These are phyloP conservation scores for Trichoderma sp. DNA, from an alignment of 2,329 filamentous ascomycete species.

Conservation along the genomic window DNA sequence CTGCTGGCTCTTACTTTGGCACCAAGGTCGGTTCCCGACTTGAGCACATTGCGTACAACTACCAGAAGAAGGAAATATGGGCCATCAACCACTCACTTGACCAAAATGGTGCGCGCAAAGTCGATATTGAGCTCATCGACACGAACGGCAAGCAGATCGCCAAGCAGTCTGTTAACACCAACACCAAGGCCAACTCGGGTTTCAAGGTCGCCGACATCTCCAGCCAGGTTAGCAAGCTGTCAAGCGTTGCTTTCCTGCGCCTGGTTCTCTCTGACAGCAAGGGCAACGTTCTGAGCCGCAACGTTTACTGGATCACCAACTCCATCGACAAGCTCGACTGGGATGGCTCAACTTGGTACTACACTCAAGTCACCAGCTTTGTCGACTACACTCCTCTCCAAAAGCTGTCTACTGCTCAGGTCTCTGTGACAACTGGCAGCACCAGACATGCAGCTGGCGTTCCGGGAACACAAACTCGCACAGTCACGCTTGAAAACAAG, in stretches of 20 bases:
- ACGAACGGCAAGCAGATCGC: conserved; percentile 46
- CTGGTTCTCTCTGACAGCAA: conserved; percentile 45
- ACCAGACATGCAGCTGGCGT: conserved; percentile 10
- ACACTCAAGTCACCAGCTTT: conserved; percentile 57
- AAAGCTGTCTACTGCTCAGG: conserved; percentile 38
- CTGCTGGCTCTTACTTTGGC: conserved; percentile 61
- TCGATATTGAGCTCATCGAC: conserved; percentile 53
- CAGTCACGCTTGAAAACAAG: conserved; percentile 52
- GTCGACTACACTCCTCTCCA: conserved; percentile 50
- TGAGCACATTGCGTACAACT: conserved; percentile 60
- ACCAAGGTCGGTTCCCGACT: conserved; percentile 51
- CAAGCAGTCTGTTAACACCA: conserved; percentile 32
- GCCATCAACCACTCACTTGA: conserved; percentile 56
- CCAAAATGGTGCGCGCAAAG: conserved; percentile 39
- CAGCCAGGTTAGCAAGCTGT: conserved; percentile 32
- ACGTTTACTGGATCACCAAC: conserved; percentile 60
- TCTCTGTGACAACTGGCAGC: conserved; percentile 34
- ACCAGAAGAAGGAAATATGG: conserved; percentile 47
- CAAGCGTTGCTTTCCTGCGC: conserved; percentile 52
- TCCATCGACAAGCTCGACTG: conserved; percentile 54
- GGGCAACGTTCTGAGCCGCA: conserved; percentile 49
- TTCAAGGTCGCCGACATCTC: conserved; percentile 33
- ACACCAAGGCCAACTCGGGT: conserved; percentile 48
- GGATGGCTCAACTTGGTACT: conserved; percentile 59
- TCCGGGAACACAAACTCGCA: conserved; percentile 22